Evolutionary conservation across 2,329 filamentous ascomycete species (phyloP).

Genomic region (Diaporthe helianthi): DNA sequence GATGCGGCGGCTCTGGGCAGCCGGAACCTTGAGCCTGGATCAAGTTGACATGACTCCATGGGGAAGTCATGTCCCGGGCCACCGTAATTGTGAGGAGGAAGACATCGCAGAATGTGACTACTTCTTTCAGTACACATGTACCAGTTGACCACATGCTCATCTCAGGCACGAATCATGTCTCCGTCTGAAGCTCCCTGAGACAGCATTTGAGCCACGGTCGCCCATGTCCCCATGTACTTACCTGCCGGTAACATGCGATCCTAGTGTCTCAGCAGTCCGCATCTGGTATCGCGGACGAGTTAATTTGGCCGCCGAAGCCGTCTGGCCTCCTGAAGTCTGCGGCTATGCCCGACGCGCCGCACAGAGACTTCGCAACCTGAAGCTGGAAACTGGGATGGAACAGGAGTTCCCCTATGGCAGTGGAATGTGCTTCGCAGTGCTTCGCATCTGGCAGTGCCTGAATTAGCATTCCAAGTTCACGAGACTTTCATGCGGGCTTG

Average conservation of each 20-base stretch:
- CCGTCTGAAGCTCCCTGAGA: conserved; percentile 17
- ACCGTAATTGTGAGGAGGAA: background rate
- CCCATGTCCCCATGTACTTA: conserved; percentile 10
- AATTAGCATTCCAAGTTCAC: background rate
- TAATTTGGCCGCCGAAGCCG: background rate
- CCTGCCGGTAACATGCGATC: background rate
- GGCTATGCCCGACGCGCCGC: background rate
- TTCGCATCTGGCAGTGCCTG: too few relatives aligned
- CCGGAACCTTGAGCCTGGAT: background rate
- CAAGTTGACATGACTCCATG: background rate
- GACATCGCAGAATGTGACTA: background rate
- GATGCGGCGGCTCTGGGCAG: conserved; percentile 7
- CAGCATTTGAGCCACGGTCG: conserved; percentile 7
- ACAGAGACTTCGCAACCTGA: background rate
- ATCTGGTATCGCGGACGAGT: conserved; percentile 16
- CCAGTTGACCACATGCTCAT: too few relatives aligned
- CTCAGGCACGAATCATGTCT: conserved; percentile 23
- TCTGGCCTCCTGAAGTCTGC: background rate
- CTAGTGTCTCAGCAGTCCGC: conserved; percentile 23
- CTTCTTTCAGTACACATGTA: too few relatives aligned
- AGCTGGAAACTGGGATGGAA: background rate
- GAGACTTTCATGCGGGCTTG: background rate
- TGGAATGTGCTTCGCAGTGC: too few relatives aligned
- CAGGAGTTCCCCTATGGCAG: too few relatives aligned
- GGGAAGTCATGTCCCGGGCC: background rate